phyloP scores from a whole-genome alignment of 169 alveolate genomes.

The Sarcocystis neurona region DNA sequence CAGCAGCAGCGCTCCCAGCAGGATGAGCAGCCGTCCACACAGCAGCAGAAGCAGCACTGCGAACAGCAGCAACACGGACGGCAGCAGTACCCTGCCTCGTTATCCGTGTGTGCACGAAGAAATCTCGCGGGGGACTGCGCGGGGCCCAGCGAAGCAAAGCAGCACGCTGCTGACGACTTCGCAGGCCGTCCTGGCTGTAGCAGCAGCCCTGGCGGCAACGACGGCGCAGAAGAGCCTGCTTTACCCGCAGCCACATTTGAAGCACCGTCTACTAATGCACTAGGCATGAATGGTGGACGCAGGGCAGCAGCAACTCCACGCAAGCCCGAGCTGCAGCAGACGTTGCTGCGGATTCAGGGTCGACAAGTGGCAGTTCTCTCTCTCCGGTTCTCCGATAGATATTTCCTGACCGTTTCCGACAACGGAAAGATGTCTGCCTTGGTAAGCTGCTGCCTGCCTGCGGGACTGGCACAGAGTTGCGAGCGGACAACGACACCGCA shows the following conservation, averaged over 20 bases:
- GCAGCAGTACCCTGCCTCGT: not conserved
- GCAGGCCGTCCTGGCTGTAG: not conserved
- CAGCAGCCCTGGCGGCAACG: not conserved
- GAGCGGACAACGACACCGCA: too few relatives aligned
- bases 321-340: slow-evolving; percentile 4
- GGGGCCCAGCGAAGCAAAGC: not conserved
- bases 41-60: not conserved
- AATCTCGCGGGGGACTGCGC: not conserved
- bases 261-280: too few relatives aligned
- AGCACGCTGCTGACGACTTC: not conserved
- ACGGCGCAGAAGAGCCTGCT: too few relatives aligned
- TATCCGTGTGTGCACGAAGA: too few relatives aligned
- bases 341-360: not conserved
- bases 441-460: not conserved
- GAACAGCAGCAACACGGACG: not conserved
- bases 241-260: too few relatives aligned
- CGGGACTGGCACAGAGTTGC: too few relatives aligned
- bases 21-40: not conserved
- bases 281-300: too few relatives aligned
- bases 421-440: slow-evolving; percentile 23
- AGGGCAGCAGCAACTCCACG: too few relatives aligned
- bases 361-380: not conserved
- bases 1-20: not conserved
- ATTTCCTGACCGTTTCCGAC: slow-evolving; percentile 8
- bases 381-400: slow-evolving; percentile 1